Conservation (phyloP, 192 early-diverging fungal genomes). For the Kappamyces sp. region DNA sequence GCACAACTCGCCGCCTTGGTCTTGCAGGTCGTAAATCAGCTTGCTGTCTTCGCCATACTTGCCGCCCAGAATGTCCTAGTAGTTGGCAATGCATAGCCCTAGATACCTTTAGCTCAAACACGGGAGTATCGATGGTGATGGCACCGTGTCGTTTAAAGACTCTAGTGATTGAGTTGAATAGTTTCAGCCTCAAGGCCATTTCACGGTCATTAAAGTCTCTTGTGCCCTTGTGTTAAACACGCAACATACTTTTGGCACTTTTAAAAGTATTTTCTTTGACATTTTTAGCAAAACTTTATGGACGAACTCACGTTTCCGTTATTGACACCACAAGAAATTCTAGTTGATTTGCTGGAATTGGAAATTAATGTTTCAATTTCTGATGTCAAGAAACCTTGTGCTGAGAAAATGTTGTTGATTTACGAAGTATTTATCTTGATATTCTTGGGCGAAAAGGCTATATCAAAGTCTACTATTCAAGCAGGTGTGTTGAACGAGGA, state of each 20-base stretch:
- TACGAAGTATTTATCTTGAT: conserved; percentile 69
- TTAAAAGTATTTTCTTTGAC: conserved; percentile 15
- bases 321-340: conserved; percentile 66
- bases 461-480: background rate
- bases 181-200: conserved; percentile 92
- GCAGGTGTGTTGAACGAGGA: background rate
- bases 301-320: conserved; percentile 52
- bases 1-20: conserved; percentile 95
- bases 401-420: conserved; percentile 58
- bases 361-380: conserved; percentile 64
- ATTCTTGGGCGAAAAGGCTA: conserved; percentile 46
- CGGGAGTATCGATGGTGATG: conserved; percentile 97
- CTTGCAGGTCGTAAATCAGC: conserved; percentile 94
- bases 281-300: conserved; percentile 14
- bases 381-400: conserved; percentile 67
- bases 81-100: background rate
- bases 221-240: conserved; percentile 70
- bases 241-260: conserved; percentile 17
- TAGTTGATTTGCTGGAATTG: conserved; percentile 71
- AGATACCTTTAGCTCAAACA: conserved; percentile 82
- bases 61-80: conserved; percentile 82
- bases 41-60: conserved; percentile 99
- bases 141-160: conserved; percentile 97
- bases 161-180: conserved; percentile 77
- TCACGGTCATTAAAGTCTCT: conserved; percentile 92